Conservation (phyloP, 805 yeast genomes). For the Maudiozyma turicensis region DNA sequence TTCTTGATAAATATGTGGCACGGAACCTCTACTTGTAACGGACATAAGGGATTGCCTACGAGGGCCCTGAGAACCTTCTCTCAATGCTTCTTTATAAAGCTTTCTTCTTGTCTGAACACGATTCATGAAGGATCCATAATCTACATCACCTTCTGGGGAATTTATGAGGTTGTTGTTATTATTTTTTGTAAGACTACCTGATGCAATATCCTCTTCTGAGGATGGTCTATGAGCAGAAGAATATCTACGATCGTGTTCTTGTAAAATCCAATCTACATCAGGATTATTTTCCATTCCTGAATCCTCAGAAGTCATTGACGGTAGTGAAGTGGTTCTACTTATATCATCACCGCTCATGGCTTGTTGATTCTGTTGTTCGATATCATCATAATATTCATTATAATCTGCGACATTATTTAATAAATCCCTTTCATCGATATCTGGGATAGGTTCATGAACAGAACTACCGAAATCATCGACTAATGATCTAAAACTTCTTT, state of each 20-base stretch:
- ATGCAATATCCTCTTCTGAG: constrained; percentile 16
- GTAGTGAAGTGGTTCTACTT: constrained; percentile 34
- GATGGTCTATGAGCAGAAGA: constrained; percentile 24
- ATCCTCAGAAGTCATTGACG: constrained; percentile 32
- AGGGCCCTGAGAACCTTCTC: constrained; percentile 3
- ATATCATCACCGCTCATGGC: constrained; percentile 27
- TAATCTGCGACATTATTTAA: constrained; percentile 14
- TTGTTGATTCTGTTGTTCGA: constrained; percentile 1
- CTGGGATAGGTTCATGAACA: constrained; percentile 17
- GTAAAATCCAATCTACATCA: constrained; percentile 32
- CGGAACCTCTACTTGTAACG: constrained; percentile 24
- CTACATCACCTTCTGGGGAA: constrained; percentile 16
- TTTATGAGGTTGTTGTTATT: not conserved
- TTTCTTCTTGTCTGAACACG: constrained; percentile 18
- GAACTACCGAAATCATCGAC: constrained; percentile 30
- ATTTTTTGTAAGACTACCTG: not conserved
- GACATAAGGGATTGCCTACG: constrained; percentile 25
- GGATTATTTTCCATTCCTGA: constrained; percentile 24
- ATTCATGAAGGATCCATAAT: constrained; percentile 26
- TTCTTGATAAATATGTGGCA: constrained; percentile 26
- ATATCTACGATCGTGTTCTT: constrained; percentile 33
- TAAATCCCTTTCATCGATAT: constrained; percentile 11
- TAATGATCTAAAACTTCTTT: constrained; percentile 33
- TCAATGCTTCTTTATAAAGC: constrained; percentile 3
- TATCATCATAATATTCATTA: constrained; percentile 11